Conservation (phyloP, 331 rosid species). For the Acacia concinna region DNA sequence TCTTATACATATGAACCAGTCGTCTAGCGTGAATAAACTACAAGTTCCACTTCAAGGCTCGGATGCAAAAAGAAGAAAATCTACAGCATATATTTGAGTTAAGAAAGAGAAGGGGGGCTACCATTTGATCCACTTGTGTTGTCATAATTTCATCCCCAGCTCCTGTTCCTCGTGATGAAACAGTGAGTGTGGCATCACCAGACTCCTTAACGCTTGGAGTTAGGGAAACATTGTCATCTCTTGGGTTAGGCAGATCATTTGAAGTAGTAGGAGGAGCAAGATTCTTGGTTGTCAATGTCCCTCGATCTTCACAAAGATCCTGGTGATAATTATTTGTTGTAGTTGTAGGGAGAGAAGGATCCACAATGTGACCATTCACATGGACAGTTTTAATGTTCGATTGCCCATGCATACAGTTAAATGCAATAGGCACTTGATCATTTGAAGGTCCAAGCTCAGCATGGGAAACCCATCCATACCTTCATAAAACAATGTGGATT, state of each 20-base stretch:
- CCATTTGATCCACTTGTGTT: slow-evolving; percentile 58
- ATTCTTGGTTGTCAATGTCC: slow-evolving; percentile 39
- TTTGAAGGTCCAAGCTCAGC: slow-evolving; percentile 45
- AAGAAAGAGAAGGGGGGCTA: slow-evolving; percentile 38
- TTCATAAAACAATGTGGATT: slow-evolving; percentile 42
- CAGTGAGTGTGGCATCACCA: slow-evolving; percentile 42
- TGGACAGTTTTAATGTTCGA: slow-evolving; percentile 40
- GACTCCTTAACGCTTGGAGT: slow-evolving; percentile 42
- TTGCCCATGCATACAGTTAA: slow-evolving; percentile 50
- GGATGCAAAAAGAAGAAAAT: slow-evolving; percentile 21
- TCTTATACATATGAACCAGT: neutral
- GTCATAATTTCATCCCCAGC: slow-evolving; percentile 47
- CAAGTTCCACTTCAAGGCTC: slow-evolving; percentile 24
- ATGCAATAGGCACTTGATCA: slow-evolving; percentile 47
- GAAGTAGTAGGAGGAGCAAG: slow-evolving; percentile 32
- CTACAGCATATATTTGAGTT: slow-evolving; percentile 7
- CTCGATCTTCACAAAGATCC: slow-evolving; percentile 47
- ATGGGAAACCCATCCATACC: slow-evolving; percentile 92
- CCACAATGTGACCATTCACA: slow-evolving; percentile 40
- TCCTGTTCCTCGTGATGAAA: slow-evolving; percentile 46
- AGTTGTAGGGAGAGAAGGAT: slow-evolving; percentile 37
- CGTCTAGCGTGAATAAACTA: neutral
- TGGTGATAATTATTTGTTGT: slow-evolving; percentile 41
- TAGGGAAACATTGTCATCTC: slow-evolving; percentile 33
- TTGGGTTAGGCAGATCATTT: slow-evolving; percentile 38